Percentiles rank a stretch among this genome's conserved stretches.
Evolutionary conservation across 805 yeast genomes (phyloP).

Genomic region (Priceomyces castillae): DNA sequence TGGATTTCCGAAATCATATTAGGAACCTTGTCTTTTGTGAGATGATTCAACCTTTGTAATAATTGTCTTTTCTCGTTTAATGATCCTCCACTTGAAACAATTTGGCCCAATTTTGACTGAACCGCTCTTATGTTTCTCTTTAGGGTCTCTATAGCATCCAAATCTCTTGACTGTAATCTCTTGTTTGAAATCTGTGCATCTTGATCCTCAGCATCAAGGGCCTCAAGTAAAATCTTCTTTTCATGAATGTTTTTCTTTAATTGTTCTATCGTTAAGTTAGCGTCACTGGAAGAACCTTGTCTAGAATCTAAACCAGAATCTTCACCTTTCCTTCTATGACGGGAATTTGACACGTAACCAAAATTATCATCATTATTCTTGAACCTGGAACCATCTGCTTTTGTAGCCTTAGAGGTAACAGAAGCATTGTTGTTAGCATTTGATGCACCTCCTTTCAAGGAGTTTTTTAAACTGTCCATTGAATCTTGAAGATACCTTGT

Average conservation of each 20-base stretch:
- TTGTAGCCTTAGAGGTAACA: conserved; percentile 22
- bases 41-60: conserved; percentile 53
- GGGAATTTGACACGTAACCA: conserved; percentile 68
- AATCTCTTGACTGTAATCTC: conserved; percentile 37
- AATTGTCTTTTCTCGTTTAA: conserved; percentile 49
- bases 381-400: conserved; percentile 36
- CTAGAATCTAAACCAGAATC: conserved; percentile 6
- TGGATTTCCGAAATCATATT: conserved; percentile 61
- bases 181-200: conserved; percentile 34
- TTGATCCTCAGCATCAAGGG: conserved; percentile 66
- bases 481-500: conserved; percentile 70
- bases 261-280: conserved; percentile 47
- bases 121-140: conserved; percentile 55
- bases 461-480: conserved; percentile 66
- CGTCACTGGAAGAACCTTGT: conserved; percentile 21
- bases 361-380: conserved; percentile 73
- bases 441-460: conserved; percentile 40
- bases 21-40: conserved; percentile 69
- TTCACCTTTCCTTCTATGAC: conserved; percentile 43
- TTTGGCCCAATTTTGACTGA: conserved; percentile 37
- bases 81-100: conserved; percentile 30
- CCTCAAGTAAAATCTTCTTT: conserved; percentile 66
- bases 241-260: conserved; percentile 68
- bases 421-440: conserved; percentile 11
- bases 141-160: conserved; percentile 59